Conservation (phyloP, 768 basidiomycete species). For the Daedaleopsis nitida region DNA sequence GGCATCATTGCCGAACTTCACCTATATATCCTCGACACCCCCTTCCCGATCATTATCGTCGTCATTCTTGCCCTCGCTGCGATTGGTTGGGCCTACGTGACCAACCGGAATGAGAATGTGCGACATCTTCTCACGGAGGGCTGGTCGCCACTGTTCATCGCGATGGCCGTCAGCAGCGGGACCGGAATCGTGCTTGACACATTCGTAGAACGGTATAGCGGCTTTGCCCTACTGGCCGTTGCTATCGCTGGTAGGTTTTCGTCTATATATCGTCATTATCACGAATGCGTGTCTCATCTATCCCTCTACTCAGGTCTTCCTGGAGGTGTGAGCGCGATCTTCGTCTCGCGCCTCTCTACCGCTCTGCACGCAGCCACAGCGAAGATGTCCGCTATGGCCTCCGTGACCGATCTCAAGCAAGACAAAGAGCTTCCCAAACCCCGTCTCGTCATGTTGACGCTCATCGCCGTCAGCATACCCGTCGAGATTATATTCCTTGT, state of each 20-base stretch:
- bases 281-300: neutral
- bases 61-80: slow-evolving; percentile 52
- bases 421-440: slow-evolving; percentile 35
- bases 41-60: slow-evolving; percentile 59
- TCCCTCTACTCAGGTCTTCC: slow-evolving; percentile 59
- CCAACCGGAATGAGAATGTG: slow-evolving; percentile 68
- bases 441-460: slow-evolving; percentile 62
- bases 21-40: slow-evolving; percentile 64
- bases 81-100: slow-evolving; percentile 52
- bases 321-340: slow-evolving; percentile 88
- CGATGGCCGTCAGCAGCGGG: slow-evolving; percentile 84
- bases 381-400: slow-evolving; percentile 20
- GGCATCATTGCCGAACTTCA: slow-evolving; percentile 75
- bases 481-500: slow-evolving; percentile 75
- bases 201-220: slow-evolving; percentile 85
- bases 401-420: slow-evolving; percentile 12
- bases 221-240: slow-evolving; percentile 84
- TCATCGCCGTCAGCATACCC: slow-evolving; percentile 78
- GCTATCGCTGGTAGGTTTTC: slow-evolving; percentile 71
- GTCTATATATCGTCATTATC: neutral
- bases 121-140: slow-evolving; percentile 77
- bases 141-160: slow-evolving; percentile 89
- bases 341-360: slow-evolving; percentile 90
- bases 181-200: slow-evolving; percentile 91
- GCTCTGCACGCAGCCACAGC: slow-evolving; percentile 69